A percentile compares a stretch with the other conserved stretches of the same genome.
These are phyloP conservation scores for Suhomyces panamericanus DNA, from an alignment of 1,139 yeast genomes.

Conservation along the genomic window DNA sequence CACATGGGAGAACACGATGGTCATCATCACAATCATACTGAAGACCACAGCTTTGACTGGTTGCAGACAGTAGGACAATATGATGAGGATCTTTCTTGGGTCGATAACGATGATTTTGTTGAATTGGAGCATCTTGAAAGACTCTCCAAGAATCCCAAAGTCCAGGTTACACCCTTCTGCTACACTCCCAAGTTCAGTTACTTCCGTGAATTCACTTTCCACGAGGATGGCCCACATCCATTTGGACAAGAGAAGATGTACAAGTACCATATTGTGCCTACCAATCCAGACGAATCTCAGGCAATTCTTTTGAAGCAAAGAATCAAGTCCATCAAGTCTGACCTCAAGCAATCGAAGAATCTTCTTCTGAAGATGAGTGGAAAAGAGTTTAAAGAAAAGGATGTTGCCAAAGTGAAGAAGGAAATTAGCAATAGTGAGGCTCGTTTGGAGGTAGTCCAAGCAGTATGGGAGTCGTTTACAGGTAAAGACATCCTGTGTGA, in stretches of 20 bases:
- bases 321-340: slow-evolving; percentile 44
- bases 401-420: slow-evolving; percentile 19
- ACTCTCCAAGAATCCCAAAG: slow-evolving; percentile 52
- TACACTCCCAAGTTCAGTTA: slow-evolving; percentile 77
- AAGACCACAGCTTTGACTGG: slow-evolving; percentile 13
- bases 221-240: slow-evolving; percentile 54
- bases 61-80: slow-evolving; percentile 33
- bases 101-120: slow-evolving; percentile 75
- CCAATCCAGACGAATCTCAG: slow-evolving; percentile 55
- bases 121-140: slow-evolving; percentile 64
- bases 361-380: slow-evolving; percentile 6
- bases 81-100: slow-evolving; percentile 64
- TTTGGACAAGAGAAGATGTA: slow-evolving; percentile 73
- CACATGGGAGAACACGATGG: slow-evolving; percentile 9
- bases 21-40: slow-evolving; percentile 2
- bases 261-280: slow-evolving; percentile 9
- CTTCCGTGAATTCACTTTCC: slow-evolving; percentile 57
- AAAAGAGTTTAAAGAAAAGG: slow-evolving; percentile 13
- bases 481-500: slow-evolving; percentile 17
- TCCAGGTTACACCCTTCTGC: slow-evolving; percentile 64
- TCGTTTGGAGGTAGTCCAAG: slow-evolving; percentile 25
- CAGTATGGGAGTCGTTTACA: slow-evolving; percentile 22
- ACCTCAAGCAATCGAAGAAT: slow-evolving; percentile 37
- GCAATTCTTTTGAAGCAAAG: slow-evolving; percentile 42
- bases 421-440: slow-evolving; percentile 38